Evolutionary conservation across 495 filamentous ascomycete species (phyloP).

Genomic region (Glarea lozoyensis): DNA sequence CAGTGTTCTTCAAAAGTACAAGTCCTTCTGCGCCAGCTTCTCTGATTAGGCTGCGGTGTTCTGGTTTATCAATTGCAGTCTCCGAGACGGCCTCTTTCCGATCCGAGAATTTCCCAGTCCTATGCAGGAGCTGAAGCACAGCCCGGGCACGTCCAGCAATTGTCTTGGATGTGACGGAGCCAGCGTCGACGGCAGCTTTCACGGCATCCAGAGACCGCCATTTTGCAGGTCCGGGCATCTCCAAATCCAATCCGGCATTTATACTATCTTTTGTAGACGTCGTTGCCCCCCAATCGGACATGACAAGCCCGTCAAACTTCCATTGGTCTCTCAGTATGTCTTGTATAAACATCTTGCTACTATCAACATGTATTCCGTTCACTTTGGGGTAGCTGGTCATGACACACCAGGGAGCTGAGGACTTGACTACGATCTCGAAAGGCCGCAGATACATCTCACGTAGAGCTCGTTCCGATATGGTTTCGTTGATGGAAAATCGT

Average conservation of each 20-base stretch:
- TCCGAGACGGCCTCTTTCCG: constrained; percentile 23
- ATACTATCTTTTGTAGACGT: constrained; percentile 39
- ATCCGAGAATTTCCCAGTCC: neutral
- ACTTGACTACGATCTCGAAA: constrained; percentile 58
- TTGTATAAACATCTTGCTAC: constrained; percentile 41
- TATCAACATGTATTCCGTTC: constrained; percentile 45
- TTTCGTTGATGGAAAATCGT: constrained; percentile 55
- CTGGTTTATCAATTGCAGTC: constrained; percentile 24
- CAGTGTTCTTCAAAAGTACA: constrained; percentile 53
- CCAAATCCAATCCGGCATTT: constrained; percentile 48
- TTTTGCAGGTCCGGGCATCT: constrained; percentile 50
- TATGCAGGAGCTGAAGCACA: constrained; percentile 38
- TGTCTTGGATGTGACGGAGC: constrained; percentile 34
- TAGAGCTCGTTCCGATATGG: constrained; percentile 58
- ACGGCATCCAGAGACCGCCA: constrained; percentile 32
- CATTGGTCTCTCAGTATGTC: constrained; percentile 49
- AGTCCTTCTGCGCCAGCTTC: constrained; percentile 44
- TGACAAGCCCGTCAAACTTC: constrained; percentile 43
- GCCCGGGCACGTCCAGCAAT: constrained; percentile 41
- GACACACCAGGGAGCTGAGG: constrained; percentile 51
- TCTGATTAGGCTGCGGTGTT: constrained; percentile 35
- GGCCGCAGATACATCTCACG: constrained; percentile 68
- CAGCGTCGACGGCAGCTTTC: constrained; percentile 36
- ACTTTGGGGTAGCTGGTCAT: constrained; percentile 62
- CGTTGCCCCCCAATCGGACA: constrained; percentile 49